Percentiles rank a stretch among this genome's conserved stretches.
phyloP scores from a whole-genome alignment of 2,329 filamentous ascomycete genomes.

The Diaporthe helianthi region DNA sequence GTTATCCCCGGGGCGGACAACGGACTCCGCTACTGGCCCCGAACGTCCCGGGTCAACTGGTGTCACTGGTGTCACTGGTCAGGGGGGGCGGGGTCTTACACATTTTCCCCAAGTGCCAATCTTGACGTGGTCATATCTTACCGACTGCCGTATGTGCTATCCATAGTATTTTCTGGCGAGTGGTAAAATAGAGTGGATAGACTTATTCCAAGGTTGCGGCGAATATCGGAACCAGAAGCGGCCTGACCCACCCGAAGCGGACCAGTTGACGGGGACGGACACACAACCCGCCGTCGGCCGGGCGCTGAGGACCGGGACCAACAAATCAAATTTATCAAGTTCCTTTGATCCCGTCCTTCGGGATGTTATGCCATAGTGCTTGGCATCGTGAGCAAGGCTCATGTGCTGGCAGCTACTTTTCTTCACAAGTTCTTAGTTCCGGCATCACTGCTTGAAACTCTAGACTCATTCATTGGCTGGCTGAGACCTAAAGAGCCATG shows the following conservation, averaged over 20 bases:
- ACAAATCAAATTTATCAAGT: neutral
- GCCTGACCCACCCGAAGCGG: conserved; percentile 2
- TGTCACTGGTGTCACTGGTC: no score
- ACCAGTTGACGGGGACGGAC: conserved; percentile 21
- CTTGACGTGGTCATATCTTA: neutral
- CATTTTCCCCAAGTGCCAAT: neutral
- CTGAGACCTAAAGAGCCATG: neutral
- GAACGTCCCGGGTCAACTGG: conserved; percentile 10
- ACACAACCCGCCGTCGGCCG: neutral
- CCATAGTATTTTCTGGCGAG: neutral
- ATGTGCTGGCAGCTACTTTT: neutral
- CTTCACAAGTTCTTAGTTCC: neutral
- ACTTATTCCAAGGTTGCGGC: neutral
- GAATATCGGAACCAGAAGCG: conserved; percentile 16
- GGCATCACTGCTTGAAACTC: neutral
- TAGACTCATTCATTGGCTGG: neutral
- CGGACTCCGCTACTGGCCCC: conserved; percentile 12
- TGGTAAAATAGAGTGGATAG: neutral
- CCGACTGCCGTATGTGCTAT: neutral
- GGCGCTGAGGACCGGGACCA: neutral
- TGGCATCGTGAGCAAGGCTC: neutral
- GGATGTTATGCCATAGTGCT: neutral
- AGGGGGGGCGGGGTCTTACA: neutral
- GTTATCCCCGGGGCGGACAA: conserved; percentile 13
- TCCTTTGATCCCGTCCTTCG: neutral